phyloP scores from a whole-genome alignment of 805 yeast species.

The Candida ponderosae region DNA sequence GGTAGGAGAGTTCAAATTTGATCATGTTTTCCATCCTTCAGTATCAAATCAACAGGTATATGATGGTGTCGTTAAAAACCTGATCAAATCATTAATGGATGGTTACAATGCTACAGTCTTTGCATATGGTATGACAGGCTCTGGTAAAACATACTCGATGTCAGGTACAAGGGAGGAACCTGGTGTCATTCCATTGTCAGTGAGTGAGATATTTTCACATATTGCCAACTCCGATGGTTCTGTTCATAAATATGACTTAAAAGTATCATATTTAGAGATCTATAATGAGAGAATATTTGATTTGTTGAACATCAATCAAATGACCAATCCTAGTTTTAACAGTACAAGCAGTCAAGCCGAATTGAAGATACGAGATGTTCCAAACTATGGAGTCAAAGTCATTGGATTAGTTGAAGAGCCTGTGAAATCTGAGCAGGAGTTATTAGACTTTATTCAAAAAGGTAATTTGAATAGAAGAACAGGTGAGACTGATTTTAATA shows the following conservation, averaged over 20 bases:
- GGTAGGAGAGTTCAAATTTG: constrained; percentile 65
- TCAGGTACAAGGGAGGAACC: constrained; percentile 56
- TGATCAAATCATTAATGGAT: constrained; percentile 47
- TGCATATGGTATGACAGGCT: constrained; percentile 34
- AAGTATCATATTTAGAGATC: constrained; percentile 73
- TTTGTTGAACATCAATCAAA: constrained; percentile 36
- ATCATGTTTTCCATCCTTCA: constrained; percentile 63
- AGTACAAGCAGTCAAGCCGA: constrained; percentile 31
- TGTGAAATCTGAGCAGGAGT: constrained; percentile 50
- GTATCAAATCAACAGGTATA: constrained; percentile 56
- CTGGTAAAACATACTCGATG: constrained; percentile 38
- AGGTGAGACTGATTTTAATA: constrained; percentile 83
- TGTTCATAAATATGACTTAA: constrained; percentile 33
- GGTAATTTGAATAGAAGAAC: constrained; percentile 78
- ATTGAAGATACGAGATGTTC: constrained; percentile 72
- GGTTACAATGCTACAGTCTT: constrained; percentile 87
- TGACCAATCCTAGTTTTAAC: constrained; percentile 5
- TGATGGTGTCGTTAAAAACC: constrained; percentile 40
- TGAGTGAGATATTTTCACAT: constrained; percentile 44
- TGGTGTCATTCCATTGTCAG: constrained; percentile 68
- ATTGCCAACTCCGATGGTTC: constrained; percentile 15
- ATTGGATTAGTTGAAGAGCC: constrained; percentile 61
- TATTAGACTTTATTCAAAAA: constrained; percentile 46
- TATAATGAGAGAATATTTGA: constrained; percentile 86
- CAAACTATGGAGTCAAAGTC: constrained; percentile 62